Percentiles rank a stretch among this genome's conserved stretches.
Conservation (phyloP, 2,329 filamentous ascomycete species). For the Pseudogymnoascus sp. region DNA sequence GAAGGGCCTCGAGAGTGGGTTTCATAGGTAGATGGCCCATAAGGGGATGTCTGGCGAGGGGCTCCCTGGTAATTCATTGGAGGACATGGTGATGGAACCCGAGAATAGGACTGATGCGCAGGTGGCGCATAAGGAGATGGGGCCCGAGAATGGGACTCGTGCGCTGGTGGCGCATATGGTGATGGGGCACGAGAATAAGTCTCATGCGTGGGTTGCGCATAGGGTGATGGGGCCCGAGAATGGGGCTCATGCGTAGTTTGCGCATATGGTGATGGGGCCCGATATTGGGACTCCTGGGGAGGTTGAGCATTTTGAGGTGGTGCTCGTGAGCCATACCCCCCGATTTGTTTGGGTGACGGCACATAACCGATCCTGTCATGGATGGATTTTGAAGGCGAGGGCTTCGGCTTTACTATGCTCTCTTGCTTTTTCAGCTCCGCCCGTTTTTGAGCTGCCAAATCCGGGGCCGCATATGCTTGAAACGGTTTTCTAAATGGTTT, state of each 20-base stretch:
- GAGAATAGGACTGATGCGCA: conserved; percentile 21
- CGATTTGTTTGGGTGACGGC: conserved; percentile 22
- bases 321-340: conserved; percentile 27
- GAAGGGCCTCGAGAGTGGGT: conserved; percentile 30
- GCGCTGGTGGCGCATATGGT: conserved; percentile 24
- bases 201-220: conserved; percentile 22
- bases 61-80: conserved; percentile 19
- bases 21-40: conserved; percentile 21
- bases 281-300: not conserved
- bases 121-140: conserved; percentile 29
- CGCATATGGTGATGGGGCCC: not conserved
- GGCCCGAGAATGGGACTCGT: conserved; percentile 26
- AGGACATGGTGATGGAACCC: conserved; percentile 25
- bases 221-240: conserved; percentile 33
- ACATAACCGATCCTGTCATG: conserved; percentile 19
- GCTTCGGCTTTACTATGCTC: conserved; percentile 18
- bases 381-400: conserved; percentile 18
- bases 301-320: conserved; percentile 30
- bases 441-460: conserved; percentile 52
- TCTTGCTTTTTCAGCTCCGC: conserved; percentile 24
- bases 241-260: conserved; percentile 18
- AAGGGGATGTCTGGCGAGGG: not conserved
- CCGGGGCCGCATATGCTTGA: conserved; percentile 57
- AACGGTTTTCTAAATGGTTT: conserved; percentile 59
- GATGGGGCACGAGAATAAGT: conserved; percentile 30